Evolutionary conservation across 352 stramenopile genomes (phyloP), one percentile per base, ranked within the genome.

Genomic region (Globisporangium carolinianum): DNA sequence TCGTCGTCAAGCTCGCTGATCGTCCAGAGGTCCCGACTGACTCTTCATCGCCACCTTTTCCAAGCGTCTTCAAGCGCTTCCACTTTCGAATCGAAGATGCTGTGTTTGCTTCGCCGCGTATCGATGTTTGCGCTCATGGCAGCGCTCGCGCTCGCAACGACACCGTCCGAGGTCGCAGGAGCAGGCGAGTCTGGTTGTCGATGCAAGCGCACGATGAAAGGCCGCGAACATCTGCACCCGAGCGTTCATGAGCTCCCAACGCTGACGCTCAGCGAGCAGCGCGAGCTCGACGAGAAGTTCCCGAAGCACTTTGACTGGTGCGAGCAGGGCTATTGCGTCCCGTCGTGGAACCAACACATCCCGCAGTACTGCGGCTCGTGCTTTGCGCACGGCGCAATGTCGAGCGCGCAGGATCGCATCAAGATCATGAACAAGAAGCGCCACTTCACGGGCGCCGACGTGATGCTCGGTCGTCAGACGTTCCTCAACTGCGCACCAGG

Each of bases 301-400:
- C 74, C 76, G 17, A 63, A 62, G 55, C 58, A 71, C n/a, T 97
- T 97, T 57, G 86, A 89, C 62, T 98, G 94, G 91, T 84, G 75
- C 57, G 75, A 80, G 24, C 63, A 67, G 41, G 77, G 75, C 24
- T 66, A 71, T 47, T 83, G 73, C 69, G 83, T 73, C 57, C 53
- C 74, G 52, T 85, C 76, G 67, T 87, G 76, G 75, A 87, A 85
- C 66, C 76, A 87, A 66, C 76, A 87, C 62, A 79, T 85, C 56
- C 76, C 76, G 51, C 69, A 76, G 53, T 91, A 87, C 69, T 93
- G 84, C 60, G 82, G 80, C 49, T 86, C 78, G 50, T 91, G 79
- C 66, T 91, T 77, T 52, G 76, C 73, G n/a, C 83, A 88, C 55
- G 71, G 71, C 45, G 65, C 77, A 56, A 68, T 86, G 11, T 82